Conservation (phyloP, 495 filamentous ascomycete genomes). For the Chlorociboria aeruginascens region DNA sequence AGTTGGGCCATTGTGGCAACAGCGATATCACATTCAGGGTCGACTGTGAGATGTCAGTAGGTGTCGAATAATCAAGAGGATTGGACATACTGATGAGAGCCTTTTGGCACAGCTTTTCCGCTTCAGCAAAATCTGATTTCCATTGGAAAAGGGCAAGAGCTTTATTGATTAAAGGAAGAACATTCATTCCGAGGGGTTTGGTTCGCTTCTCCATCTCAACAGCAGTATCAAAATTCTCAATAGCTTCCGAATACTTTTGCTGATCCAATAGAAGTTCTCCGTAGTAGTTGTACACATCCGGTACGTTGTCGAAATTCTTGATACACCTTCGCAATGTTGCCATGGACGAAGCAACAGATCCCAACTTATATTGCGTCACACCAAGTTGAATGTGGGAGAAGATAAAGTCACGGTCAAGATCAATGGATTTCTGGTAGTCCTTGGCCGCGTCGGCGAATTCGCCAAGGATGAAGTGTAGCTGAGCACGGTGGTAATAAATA, state of each 20-base stretch:
- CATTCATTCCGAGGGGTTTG: slow-evolving; percentile 92
- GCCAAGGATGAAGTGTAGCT: slow-evolving; percentile 93
- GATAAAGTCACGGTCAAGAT: slow-evolving; percentile 89
- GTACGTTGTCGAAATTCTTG: slow-evolving; percentile 94
- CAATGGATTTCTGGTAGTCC: slow-evolving; percentile 99
- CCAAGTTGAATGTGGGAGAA: slow-evolving; percentile 99
- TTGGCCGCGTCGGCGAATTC: slow-evolving; percentile 90
- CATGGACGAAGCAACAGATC: slow-evolving; percentile 94
- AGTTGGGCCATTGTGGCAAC: slow-evolving; percentile 99
- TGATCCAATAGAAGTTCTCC: slow-evolving; percentile 97
- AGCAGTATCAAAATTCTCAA: slow-evolving; percentile 95
- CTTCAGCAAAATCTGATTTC: slow-evolving; percentile 90
- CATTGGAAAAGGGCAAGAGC: slow-evolving; percentile 93
- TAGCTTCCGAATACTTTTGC: slow-evolving; percentile 85
- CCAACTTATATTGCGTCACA: slow-evolving; percentile 99
- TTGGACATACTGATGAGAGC: slow-evolving; percentile 72
- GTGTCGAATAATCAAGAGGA: not conserved
- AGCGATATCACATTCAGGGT: slow-evolving; percentile 97
- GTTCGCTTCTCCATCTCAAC: slow-evolving; percentile 94
- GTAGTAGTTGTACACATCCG: slow-evolving; percentile 99
- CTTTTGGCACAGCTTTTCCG: slow-evolving; percentile 93
- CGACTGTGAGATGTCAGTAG: slow-evolving; percentile 47
- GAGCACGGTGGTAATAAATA: slow-evolving; percentile 98
- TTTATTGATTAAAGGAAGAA: slow-evolving; percentile 97
- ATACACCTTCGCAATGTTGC: slow-evolving; percentile 94